Conservation (phyloP, 495 filamentous ascomycete genomes). For the Penicillium samsonianum region DNA sequence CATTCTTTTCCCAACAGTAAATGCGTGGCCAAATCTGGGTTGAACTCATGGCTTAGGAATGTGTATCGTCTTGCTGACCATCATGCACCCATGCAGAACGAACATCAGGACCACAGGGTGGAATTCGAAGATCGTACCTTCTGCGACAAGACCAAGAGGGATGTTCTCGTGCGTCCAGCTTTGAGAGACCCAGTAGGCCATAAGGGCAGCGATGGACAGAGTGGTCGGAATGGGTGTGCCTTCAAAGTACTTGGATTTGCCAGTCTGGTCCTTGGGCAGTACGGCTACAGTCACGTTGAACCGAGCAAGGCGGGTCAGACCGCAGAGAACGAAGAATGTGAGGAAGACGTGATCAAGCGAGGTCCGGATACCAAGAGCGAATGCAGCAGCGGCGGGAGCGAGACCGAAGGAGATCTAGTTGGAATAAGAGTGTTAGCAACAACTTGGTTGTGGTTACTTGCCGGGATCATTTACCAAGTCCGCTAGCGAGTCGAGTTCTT, state of each 20-base stretch:
- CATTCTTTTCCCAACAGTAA: slow-evolving; percentile 16
- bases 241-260: slow-evolving; percentile 94
- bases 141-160: slow-evolving; percentile 65
- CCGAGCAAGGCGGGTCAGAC: slow-evolving; percentile 87
- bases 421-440: not conserved
- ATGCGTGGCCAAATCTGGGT: slow-evolving; percentile 15
- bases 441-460: not conserved
- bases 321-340: slow-evolving; percentile 90
- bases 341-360: slow-evolving; percentile 82
- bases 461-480: slow-evolving; percentile 67
- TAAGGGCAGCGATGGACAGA: slow-evolving; percentile 72
- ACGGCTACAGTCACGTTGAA: slow-evolving; percentile 93
- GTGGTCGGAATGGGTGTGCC: slow-evolving; percentile 95
- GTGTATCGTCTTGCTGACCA: slow-evolving; percentile 92
- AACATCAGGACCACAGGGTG: slow-evolving; percentile 87
- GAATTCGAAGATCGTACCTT: slow-evolving; percentile 73
- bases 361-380: slow-evolving; percentile 87
- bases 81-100: slow-evolving; percentile 79
- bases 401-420: slow-evolving; percentile 96
- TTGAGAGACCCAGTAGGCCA: slow-evolving; percentile 85
- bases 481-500: slow-evolving; percentile 96
- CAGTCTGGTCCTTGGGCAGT: slow-evolving; percentile 85
- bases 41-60: slow-evolving; percentile 83
- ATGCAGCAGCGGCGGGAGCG: slow-evolving; percentile 81
- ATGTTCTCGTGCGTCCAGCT: slow-evolving; percentile 77